phyloP scores from a whole-genome alignment of 2,329 filamentous ascomycete genomes.

The Colletotrichum camelliae region DNA sequence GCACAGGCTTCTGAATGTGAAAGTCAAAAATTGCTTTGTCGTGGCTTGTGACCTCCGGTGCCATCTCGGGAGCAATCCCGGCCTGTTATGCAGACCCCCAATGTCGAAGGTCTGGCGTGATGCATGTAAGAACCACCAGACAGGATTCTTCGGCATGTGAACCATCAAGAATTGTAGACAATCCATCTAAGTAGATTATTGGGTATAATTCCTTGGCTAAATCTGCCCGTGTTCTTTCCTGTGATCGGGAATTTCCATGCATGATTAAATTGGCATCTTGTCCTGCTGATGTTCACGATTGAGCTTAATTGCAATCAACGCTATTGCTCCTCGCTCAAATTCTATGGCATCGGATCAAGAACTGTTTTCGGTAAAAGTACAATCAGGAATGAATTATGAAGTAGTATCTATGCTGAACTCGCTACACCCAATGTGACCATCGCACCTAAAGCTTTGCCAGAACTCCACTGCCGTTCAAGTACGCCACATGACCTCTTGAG shows the following conservation, averaged over 20 bases:
- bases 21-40: background rate
- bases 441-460: slow-evolving; percentile 16
- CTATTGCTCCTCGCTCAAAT: background rate
- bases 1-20: background rate
- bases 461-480: slow-evolving; percentile 16
- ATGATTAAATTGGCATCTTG: background rate
- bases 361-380: background rate
- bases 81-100: background rate
- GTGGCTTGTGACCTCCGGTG: background rate
- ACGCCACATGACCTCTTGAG: slow-evolving; percentile 14
- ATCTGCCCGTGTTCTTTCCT: background rate
- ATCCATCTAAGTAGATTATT: background rate
- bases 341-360: background rate
- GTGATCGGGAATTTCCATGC: background rate
- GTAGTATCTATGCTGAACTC: background rate
- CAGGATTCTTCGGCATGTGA: background rate
- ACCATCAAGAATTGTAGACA: background rate
- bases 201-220: background rate
- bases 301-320: background rate
- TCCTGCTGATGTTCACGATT: background rate
- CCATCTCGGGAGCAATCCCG: background rate
- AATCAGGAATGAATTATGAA: background rate
- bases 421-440: background rate
- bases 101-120: background rate
- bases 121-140: background rate